These are phyloP conservation scores for Populus nigra DNA, from an alignment of 345 rosid species.

Conservation along the genomic window DNA sequence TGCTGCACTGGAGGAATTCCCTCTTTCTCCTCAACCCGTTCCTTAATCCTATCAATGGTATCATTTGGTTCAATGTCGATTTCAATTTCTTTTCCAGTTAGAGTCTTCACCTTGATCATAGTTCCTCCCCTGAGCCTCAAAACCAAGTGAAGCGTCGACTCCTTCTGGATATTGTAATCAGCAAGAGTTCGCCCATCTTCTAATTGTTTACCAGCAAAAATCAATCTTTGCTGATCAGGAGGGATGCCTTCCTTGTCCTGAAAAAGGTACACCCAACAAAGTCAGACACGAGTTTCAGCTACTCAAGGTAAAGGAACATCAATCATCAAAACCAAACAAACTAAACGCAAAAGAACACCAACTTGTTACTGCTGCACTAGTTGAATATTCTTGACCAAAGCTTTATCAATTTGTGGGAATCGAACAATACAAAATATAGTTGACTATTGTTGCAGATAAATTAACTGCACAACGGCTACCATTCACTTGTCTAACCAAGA, in stretches of 20 bases:
- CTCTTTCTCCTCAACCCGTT: conserved; percentile 92
- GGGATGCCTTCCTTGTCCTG: conserved; percentile 98
- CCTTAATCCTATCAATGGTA: conserved; percentile 91
- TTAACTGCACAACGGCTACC: neutral
- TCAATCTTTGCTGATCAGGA: conserved; percentile 91
- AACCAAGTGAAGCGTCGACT: conserved; percentile 89
- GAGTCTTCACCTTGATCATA: conserved; percentile 94
- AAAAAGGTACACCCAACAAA: neutral
- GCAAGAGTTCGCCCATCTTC: conserved; percentile 95
- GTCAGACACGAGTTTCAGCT: neutral
- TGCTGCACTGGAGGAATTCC: conserved; percentile 99
- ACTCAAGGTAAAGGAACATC: neutral
- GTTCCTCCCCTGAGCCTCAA: conserved; percentile 95
- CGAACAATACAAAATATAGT: neutral
- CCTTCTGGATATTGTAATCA: conserved; percentile 90
- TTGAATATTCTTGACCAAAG: neutral
- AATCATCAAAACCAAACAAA: neutral
- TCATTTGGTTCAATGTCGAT: conserved; percentile 93
- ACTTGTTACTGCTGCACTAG: neutral
- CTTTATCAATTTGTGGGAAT: neutral
- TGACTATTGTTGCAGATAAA: neutral
- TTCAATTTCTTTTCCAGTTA: conserved; percentile 92
- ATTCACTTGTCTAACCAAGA: too few species aligned
- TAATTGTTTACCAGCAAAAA: conserved; percentile 91
- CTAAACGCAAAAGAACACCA: neutral